Base-by-base conservation (phyloP, 2,329 filamentous ascomycete genomes). In the Cladosporium sp. region DNA sequence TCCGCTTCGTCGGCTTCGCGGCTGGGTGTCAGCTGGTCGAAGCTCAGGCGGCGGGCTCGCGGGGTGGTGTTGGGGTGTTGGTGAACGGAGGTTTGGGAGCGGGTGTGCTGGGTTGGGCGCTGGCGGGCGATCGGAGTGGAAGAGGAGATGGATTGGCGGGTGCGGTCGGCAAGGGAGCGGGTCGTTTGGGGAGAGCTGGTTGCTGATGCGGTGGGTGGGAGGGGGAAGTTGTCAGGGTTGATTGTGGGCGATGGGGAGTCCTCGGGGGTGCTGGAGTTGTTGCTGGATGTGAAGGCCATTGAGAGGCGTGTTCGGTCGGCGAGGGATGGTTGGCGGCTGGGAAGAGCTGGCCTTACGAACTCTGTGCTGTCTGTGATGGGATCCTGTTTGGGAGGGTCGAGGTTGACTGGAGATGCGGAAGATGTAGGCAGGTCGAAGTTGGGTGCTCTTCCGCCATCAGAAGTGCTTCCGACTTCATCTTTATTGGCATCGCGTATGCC, bases 141-240 rank as follows among this genome's bases (percentile, higher is more conserved):
- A 57, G 86, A 83, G 0, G 89, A 87, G 88, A 97, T 94, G 21
- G 92, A 93, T 64, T 92, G 84, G 21, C 91, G 87, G 0, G 93
- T 96, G 58, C 93, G 89, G 74, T 96, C 92, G 4, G 90, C 85
- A 0, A 95, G 84, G 0, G 89, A 81, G n/a, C 72, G 65, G 36
- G 74, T 66, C 66, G 72, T 59, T 68, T 74, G 65, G 71, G 70
- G 70, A 64, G 63, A 38, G 52, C 66, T 66, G 34, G n/a, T 47
- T 34, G 44, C 36, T n/a, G 34, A 36, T n/a, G 34, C 36, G 10
- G 30, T 52, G 5, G 51, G 61, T 12, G 61, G 51, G 26, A 57
- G 61, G 28, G 61, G 61, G 38, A 64, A 64, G 34, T 54, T 21
- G 24, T 41, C 51, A 15, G 60, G 55, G 73, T 75, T 51, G 28